These are phyloP conservation scores for Mucuna pruriens DNA, from an alignment of 306 rosid species.

Conservation along the genomic window DNA sequence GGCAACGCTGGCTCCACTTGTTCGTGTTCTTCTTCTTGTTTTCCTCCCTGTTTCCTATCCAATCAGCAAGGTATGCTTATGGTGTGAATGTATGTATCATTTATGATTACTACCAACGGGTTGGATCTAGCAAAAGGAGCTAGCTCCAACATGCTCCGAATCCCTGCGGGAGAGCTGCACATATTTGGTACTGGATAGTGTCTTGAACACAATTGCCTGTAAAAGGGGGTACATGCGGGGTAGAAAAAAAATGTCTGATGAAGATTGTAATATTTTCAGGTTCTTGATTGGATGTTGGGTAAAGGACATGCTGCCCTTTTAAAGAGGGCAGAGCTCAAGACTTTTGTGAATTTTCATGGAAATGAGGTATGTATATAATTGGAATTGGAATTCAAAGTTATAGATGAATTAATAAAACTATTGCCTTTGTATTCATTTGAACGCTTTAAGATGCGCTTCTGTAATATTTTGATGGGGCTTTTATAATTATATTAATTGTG, in stretches of 20 bases:
- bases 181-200: not conserved
- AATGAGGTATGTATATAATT: constrained; percentile 71
- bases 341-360: constrained; percentile 95
- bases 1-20: constrained; percentile 87
- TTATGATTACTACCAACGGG: not conserved
- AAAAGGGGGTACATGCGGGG: no score
- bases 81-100: constrained; percentile 7
- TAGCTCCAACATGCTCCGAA: no score
- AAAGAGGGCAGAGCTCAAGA: constrained; percentile 96
- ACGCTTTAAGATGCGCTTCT: constrained; percentile 14
- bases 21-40: constrained; percentile 76
- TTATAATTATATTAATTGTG: not conserved
- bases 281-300: constrained; percentile 97
- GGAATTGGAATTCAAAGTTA: not conserved
- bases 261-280: constrained; percentile 52
- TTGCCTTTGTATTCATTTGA: constrained; percentile 24
- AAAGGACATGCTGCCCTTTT: constrained; percentile 94
- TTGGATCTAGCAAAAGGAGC: not conserved
- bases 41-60: constrained; percentile 91
- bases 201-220: no score
- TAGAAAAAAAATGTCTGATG: constrained; percentile 16
- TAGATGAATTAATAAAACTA: not conserved
- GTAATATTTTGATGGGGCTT: constrained; percentile 18
- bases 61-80: constrained; percentile 80
- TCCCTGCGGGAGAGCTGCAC: not conserved